phyloP scores from a whole-genome alignment of 208 protist genomes.

The Endotrypanum monterogeii region DNA sequence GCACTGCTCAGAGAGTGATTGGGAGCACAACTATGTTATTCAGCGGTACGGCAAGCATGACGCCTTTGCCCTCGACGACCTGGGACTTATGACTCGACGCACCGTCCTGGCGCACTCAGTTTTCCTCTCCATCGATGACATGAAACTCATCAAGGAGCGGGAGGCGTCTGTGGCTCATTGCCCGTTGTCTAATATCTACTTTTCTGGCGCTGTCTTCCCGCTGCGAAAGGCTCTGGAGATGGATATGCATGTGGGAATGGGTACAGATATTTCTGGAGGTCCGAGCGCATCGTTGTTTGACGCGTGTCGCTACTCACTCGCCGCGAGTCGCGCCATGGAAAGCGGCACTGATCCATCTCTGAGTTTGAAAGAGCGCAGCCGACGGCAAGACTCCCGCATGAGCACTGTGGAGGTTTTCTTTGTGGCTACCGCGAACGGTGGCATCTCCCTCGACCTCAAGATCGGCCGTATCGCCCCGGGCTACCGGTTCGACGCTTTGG shows the following conservation, averaged over 20 bases:
- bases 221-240: conserved; percentile 61
- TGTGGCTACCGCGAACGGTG: conserved; percentile 88
- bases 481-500: conserved; percentile 89
- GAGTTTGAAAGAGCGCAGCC: conserved; percentile 29
- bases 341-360: conserved; percentile 50
- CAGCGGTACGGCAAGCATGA: conserved; percentile 87
- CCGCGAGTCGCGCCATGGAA: conserved; percentile 62
- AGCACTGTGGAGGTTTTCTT: conserved; percentile 81
- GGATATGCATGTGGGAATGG: conserved; percentile 89
- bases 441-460: conserved; percentile 82
- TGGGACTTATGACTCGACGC: conserved; percentile 79
- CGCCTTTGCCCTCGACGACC: conserved; percentile 78
- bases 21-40: conserved; percentile 92
- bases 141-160: conserved; percentile 59
- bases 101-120: conserved; percentile 92
- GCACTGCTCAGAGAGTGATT: conserved; percentile 81
- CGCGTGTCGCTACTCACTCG: conserved; percentile 74
- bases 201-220: conserved; percentile 76
- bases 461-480: conserved; percentile 86
- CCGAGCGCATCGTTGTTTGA: conserved; percentile 85
- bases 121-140: conserved; percentile 85
- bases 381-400: conserved; percentile 27
- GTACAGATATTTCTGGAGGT: conserved; percentile 95
- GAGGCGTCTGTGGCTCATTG: conserved; percentile 89
- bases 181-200: conserved; percentile 93